These are phyloP conservation scores for Lupinus albus DNA, from an alignment of 306 rosid genomes.

Conservation along the genomic window DNA sequence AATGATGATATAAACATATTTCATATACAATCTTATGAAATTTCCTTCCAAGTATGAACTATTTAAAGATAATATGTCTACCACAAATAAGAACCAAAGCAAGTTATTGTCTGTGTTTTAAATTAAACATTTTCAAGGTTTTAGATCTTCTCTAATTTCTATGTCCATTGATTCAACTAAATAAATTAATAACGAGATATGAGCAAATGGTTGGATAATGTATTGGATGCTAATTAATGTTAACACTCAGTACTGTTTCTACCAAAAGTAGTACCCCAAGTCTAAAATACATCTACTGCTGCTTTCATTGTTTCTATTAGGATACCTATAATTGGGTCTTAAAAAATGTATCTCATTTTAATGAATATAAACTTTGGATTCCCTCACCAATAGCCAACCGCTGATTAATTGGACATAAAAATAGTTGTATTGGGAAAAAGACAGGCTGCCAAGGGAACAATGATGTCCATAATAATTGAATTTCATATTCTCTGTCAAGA, in stretches of 20 bases:
- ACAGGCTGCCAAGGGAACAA: constrained; percentile 41
- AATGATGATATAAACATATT: constrained; percentile 23
- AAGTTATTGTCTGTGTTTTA: background rate
- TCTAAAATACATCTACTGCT: no score
- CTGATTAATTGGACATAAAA: constrained; percentile 38
- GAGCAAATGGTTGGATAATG: background rate
- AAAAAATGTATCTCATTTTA: no score
- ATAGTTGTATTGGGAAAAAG: constrained; percentile 37
- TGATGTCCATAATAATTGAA: constrained; percentile 48
- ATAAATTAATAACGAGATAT: background rate
- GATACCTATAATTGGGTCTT: no score
- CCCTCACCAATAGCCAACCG: constrained; percentile 37
- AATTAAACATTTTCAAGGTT: background rate
- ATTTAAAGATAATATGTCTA: background rate
- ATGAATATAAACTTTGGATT: constrained; percentile 51
- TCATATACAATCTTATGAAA: background rate
- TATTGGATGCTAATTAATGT: background rate
- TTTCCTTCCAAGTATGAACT: background rate
- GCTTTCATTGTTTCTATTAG: no score
- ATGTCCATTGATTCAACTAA: constrained; percentile 1
- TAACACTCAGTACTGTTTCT: no score
- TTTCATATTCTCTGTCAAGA: constrained; percentile 21
- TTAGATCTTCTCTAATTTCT: constrained; percentile 6
- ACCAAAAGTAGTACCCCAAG: no score
- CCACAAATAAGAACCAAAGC: background rate